Evolutionary conservation across 2,329 filamentous ascomycete genomes (phyloP), one percentile per base, ranked within the genome.

Genomic region (Xylariaceae sp.): DNA sequence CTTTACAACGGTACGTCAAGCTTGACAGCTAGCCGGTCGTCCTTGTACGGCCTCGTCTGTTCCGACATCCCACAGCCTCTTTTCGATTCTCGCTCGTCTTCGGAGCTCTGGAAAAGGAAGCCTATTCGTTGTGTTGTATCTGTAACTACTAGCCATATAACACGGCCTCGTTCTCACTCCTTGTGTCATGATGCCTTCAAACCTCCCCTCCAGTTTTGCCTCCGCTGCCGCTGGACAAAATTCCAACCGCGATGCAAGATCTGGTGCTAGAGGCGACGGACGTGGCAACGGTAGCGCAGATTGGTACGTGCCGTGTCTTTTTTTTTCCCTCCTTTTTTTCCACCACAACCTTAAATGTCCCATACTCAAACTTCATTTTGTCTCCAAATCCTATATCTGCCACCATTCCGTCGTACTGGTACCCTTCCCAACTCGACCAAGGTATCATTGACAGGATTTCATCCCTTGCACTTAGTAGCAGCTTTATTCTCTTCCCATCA

Each of bases 191-290:
- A 81, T 91, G 88, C 83, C 87, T 77, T 84, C 86, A 72, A 86
- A 88, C 77, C 82, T 91, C 73, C 86, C 88, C 67, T 91, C 89
- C 66, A 92, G 87, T 80, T 92, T 92, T 76, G 89, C 89, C 72
- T 91, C 89, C 70, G 89, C 89, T 67, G 89, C 89, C 64, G 88
- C 89, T 71, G 88, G 88, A 73, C 88, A 90, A 73, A 86, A 81
- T 66, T 76, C 79, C 71, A 85, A 72, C 75, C 83, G 80, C 71
- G 83, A 82, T 72, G 72, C 77, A 65, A 81, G 80, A 76, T 75
- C 73, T 75, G 83, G 79, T 70, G 75, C 72, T 72, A 84, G 81
- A 75, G 77, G 72, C 67, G 83, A 83, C 64, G 77, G 77, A 57
- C 79, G 83, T 61, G 78, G 77, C 61, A 73, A 71, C 71, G 76